phyloP scores from a whole-genome alignment of 169 alveolate species.

The Plasmodium gonderi region DNA sequence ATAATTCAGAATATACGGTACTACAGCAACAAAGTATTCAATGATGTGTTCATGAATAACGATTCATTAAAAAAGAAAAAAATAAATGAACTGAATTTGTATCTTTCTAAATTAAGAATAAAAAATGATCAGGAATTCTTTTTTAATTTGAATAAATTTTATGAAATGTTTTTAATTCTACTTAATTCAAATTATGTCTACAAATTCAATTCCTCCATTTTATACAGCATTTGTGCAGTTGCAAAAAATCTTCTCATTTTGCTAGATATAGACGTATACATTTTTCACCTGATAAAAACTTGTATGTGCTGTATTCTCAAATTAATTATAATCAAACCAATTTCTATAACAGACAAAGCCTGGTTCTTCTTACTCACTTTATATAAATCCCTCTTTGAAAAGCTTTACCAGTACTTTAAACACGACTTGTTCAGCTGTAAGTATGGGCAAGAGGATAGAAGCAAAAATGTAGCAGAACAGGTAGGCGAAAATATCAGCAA shows the following conservation, averaged over 20 bases:
- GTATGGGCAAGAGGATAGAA: too few species aligned
- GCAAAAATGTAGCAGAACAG: too few species aligned
- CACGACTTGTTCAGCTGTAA: not conserved
- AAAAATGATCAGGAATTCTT: conserved; percentile 47
- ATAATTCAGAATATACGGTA: conserved; percentile 37
- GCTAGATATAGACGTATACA: conserved; percentile 14
- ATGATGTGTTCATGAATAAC: conserved; percentile 31
- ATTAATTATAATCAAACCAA: conserved; percentile 34
- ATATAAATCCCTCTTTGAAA: conserved; percentile 25
- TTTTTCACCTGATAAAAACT: conserved; percentile 26
- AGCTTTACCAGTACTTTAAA: conserved; percentile 42
- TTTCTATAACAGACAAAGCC: conserved; percentile 26
- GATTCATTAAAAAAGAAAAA: conserved; percentile 33
- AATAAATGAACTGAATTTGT: conserved; percentile 25
- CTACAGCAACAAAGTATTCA: conserved; percentile 38
- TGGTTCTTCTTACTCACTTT: conserved; percentile 50
- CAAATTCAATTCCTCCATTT: conserved; percentile 50
- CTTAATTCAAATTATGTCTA: conserved; percentile 34
- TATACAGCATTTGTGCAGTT: conserved; percentile 42
- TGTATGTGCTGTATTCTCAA: conserved; percentile 38
- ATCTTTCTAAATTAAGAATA: conserved; percentile 28
- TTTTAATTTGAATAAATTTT: conserved; percentile 47
- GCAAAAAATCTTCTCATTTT: conserved; percentile 23
- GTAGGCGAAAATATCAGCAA: too few species aligned
- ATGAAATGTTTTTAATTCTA: conserved; percentile 13